Conservation (phyloP, 2,329 filamentous ascomycete species). For the Mycogone perniciosa region DNA sequence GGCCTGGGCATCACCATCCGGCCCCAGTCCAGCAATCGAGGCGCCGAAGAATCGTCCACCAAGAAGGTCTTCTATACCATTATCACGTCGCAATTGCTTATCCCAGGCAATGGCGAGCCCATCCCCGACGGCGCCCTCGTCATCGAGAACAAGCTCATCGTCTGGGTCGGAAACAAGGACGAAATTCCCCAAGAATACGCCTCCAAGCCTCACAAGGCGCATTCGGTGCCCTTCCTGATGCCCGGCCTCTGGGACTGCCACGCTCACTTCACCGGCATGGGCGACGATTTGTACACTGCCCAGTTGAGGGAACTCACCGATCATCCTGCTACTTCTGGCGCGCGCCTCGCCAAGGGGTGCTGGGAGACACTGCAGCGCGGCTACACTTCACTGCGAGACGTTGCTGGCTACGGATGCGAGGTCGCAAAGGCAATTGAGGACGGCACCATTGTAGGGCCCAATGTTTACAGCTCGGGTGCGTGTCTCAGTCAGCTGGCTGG, state of each 20-base stretch:
- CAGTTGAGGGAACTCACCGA: slow-evolving; percentile 20
- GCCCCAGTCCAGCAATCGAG: neutral
- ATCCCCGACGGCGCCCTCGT: slow-evolving; percentile 27
- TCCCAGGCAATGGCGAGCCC: slow-evolving; percentile 32
- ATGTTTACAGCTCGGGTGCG: slow-evolving; percentile 41
- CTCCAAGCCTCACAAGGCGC: slow-evolving; percentile 19
- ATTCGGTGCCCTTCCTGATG: slow-evolving; percentile 37
- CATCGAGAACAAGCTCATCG: slow-evolving; percentile 30
- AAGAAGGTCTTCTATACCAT: neutral
- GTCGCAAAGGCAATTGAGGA: slow-evolving; percentile 35
- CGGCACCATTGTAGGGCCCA: slow-evolving; percentile 39
- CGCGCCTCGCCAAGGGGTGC: slow-evolving; percentile 34
- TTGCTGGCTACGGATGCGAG: slow-evolving; percentile 40
- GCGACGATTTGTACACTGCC: slow-evolving; percentile 16
- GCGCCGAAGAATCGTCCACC: neutral
- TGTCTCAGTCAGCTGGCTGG: slow-evolving; percentile 42
- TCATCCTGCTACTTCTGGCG: slow-evolving; percentile 28
- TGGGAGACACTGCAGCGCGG: slow-evolving; percentile 37
- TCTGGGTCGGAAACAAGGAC: slow-evolving; percentile 28
- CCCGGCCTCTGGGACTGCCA: slow-evolving; percentile 49
- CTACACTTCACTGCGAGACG: slow-evolving; percentile 44
- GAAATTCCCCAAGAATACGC: slow-evolving; percentile 27
- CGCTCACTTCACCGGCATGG: slow-evolving; percentile 37
- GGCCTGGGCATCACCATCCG: neutral
- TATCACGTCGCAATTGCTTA: slow-evolving; percentile 9